Conservation (phyloP, 768 basidiomycete species). For the Suillus plorans region DNA sequence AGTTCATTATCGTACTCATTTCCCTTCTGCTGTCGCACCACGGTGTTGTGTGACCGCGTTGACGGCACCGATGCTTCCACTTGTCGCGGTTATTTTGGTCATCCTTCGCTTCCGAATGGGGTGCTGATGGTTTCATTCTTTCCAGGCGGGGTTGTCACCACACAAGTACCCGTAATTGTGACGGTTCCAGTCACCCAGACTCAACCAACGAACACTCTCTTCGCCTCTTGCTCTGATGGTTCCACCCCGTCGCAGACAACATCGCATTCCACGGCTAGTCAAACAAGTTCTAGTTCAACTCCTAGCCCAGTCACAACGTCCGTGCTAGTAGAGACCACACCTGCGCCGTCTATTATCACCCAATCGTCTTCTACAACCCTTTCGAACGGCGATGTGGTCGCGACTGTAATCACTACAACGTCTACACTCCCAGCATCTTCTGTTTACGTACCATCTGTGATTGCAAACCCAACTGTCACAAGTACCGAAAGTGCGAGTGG, state of each 20-base stretch:
- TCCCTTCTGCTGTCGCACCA: not conserved
- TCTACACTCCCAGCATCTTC: slow-evolving; percentile 35
- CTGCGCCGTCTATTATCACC: slow-evolving; percentile 31
- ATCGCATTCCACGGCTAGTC: slow-evolving; percentile 9
- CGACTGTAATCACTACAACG: slow-evolving; percentile 36
- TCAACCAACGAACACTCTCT: slow-evolving; percentile 39
- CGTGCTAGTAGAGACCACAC: slow-evolving; percentile 29
- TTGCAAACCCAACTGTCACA: slow-evolving; percentile 11
- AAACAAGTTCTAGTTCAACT: not conserved
- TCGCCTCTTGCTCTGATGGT: slow-evolving; percentile 33
- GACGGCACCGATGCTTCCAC: slow-evolving; percentile 15
- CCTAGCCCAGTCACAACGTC: slow-evolving; percentile 19
- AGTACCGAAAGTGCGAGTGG: slow-evolving; percentile 16
- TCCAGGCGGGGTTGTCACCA: slow-evolving; percentile 29
- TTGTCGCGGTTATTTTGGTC: slow-evolving; percentile 4
- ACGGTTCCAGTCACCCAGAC: slow-evolving; percentile 32
- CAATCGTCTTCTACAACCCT: slow-evolving; percentile 37
- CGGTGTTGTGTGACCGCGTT: slow-evolving; percentile 15
- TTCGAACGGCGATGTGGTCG: slow-evolving; percentile 40
- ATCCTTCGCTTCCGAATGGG: not conserved
- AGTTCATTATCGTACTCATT: not conserved
- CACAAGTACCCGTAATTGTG: slow-evolving; percentile 42
- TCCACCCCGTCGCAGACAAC: slow-evolving; percentile 11
- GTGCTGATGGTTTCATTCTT: slow-evolving; percentile 15
- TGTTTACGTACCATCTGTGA: slow-evolving; percentile 24